Evolutionary conservation across 1,284 basidiomycete genomes (phyloP).

Genomic region (Cryptococcus sp.): DNA sequence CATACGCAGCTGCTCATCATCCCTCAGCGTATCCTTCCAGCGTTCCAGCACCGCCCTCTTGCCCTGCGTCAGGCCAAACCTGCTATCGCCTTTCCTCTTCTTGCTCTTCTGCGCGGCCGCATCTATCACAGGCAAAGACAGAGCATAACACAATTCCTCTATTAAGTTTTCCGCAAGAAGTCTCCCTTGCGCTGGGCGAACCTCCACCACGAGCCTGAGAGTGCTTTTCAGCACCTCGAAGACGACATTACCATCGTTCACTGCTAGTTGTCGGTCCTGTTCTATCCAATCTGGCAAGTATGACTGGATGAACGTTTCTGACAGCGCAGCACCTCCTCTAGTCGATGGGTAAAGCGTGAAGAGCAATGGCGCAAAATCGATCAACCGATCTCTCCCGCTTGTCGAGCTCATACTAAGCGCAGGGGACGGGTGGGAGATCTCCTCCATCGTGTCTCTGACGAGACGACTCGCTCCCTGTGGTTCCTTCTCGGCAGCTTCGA

Average conservation of each 20-base stretch:
- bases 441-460: background rate
- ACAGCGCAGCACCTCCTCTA: background rate
- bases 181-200: background rate
- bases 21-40: background rate
- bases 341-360: constrained; percentile 1
- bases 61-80: background rate
- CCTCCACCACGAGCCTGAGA: background rate
- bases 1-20: background rate
- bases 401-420: background rate
- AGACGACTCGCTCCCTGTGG: background rate
- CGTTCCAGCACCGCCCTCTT: constrained; percentile 19
- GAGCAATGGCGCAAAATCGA: constrained; percentile 3
- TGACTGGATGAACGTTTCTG: constrained; percentile 1
- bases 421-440: constrained; percentile 3
- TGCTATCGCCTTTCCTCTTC: constrained; percentile 2
- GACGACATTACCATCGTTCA: no score
- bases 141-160: background rate
- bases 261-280: background rate
- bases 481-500: constrained; percentile 1
- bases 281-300: constrained; percentile 1
- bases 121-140: background rate
- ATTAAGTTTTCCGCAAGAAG: background rate
- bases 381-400: background rate
- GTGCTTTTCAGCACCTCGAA: no score
- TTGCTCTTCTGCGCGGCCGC: constrained; percentile 2